Conservation (phyloP, 192 early-diverging fungal genomes). For the Funneliformis geosporum region DNA sequence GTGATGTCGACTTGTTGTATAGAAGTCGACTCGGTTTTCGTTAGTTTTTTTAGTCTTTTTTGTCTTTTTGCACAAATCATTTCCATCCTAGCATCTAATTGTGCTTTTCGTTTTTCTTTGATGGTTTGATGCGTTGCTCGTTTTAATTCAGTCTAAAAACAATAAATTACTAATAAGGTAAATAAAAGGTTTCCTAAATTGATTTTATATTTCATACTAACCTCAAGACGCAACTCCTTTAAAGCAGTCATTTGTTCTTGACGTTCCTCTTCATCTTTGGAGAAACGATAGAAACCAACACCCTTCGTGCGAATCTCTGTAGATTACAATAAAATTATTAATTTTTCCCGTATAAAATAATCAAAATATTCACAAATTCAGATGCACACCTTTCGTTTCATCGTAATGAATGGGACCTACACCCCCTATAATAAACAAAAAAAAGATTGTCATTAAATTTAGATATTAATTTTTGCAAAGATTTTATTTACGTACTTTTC, state of each 20-base stretch:
- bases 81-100: constrained; percentile 43
- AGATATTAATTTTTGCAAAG: neutral
- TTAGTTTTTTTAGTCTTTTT: constrained; percentile 1
- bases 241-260: constrained; percentile 61
- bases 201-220: constrained; percentile 3
- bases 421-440: neutral
- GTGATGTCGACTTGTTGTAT: neutral
- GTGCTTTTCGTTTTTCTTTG: constrained; percentile 41
- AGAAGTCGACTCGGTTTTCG: neutral
- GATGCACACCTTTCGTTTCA: constrained; percentile 24
- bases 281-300: constrained; percentile 70
- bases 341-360: constrained; percentile 15
- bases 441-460: neutral
- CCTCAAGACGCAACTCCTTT: constrained; percentile 54
- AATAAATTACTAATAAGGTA: neutral
- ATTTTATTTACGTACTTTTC: neutral
- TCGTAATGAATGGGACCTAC: constrained; percentile 20
- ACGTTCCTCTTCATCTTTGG: constrained; percentile 63
- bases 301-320: constrained; percentile 66
- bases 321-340: constrained; percentile 8
- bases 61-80: constrained; percentile 31
- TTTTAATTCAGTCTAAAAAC: constrained; percentile 45
- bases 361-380: constrained; percentile 5
- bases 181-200: neutral
- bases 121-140: constrained; percentile 28